Percentiles rank a stretch among this genome's conserved stretches.
These are phyloP conservation scores for Pseudotulostoma volvatum DNA, from an alignment of 495 filamentous ascomycete species.

Conservation along the genomic window DNA sequence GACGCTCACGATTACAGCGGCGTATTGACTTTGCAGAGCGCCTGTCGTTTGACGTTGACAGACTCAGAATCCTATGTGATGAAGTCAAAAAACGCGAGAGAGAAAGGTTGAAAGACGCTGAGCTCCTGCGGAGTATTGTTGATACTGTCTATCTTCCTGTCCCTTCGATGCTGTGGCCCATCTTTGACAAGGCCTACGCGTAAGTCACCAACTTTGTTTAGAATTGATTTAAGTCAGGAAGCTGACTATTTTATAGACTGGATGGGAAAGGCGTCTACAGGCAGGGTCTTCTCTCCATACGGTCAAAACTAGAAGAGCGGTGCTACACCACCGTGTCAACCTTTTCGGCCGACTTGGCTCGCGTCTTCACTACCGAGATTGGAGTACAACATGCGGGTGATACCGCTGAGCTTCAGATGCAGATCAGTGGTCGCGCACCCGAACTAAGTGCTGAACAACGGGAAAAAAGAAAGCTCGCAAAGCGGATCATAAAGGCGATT, in stretches of 20 bases:
- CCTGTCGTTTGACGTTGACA: constrained; percentile 59
- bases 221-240: neutral
- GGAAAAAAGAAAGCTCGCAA: constrained; percentile 53
- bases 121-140: constrained; percentile 57
- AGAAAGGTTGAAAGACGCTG: constrained; percentile 56
- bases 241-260: constrained; percentile 39
- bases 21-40: constrained; percentile 75
- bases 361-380: constrained; percentile 51
- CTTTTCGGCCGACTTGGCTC: constrained; percentile 57
- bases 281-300: constrained; percentile 43
- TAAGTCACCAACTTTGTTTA: constrained; percentile 27
- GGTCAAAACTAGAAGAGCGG: constrained; percentile 48
- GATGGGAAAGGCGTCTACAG: constrained; percentile 58
- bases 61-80: constrained; percentile 49
- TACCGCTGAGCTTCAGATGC: constrained; percentile 34
- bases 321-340: constrained; percentile 58
- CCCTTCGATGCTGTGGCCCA: constrained; percentile 55
- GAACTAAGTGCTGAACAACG: constrained; percentile 47
- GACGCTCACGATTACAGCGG: constrained; percentile 56
- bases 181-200: constrained; percentile 63
- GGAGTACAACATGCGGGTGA: constrained; percentile 37
- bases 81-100: constrained; percentile 55
- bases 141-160: constrained; percentile 86
- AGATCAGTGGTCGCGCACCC: constrained; percentile 34
- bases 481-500: constrained; percentile 67